phyloP scores from a whole-genome alignment of 148 eudicot genomes.

The Drosera capensis region DNA sequence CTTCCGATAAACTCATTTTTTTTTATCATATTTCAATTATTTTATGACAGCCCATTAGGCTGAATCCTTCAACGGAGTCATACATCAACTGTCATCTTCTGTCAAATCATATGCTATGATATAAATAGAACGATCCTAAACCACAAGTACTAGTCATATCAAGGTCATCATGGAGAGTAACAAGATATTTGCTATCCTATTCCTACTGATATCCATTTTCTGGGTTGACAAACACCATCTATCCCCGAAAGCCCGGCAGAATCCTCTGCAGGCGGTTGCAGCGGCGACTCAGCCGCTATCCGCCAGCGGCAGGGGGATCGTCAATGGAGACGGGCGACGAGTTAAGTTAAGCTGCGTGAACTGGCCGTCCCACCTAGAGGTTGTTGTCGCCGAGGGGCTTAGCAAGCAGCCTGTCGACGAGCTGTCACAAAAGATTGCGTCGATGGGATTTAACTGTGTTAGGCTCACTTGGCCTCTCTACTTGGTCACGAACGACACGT shows the following conservation, averaged over 20 bases:
- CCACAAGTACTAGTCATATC: no score
- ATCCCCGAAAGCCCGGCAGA: background rate
- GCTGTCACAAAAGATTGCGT: slow-evolving; percentile 26
- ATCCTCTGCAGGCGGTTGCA: background rate
- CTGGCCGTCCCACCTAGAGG: slow-evolving; percentile 68
- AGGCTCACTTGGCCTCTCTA: slow-evolving; percentile 82
- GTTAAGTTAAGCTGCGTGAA: slow-evolving; percentile 82
- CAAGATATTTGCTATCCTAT: background rate
- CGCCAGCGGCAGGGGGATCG: slow-evolving; percentile 72
- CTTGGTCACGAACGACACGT: slow-evolving; percentile 39
- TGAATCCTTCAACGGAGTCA: no score
- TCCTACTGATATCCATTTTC: background rate
- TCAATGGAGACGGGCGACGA: slow-evolving; percentile 54
- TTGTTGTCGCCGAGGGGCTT: slow-evolving; percentile 67
- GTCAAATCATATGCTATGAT: no score
- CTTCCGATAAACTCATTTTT: no score
- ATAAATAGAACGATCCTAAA: no score
- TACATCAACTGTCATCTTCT: no score
- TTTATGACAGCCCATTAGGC: no score
- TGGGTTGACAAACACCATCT: background rate
- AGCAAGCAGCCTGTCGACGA: slow-evolving; percentile 48
- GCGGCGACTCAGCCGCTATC: slow-evolving; percentile 26
- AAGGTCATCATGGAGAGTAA: background rate
- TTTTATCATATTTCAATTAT: no score
- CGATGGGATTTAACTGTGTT: slow-evolving; percentile 81